Evolutionary conservation across 306 rosid genomes (phyloP), one percentile per base, ranked within the genome.

Genomic region (Datisca glomerata): DNA sequence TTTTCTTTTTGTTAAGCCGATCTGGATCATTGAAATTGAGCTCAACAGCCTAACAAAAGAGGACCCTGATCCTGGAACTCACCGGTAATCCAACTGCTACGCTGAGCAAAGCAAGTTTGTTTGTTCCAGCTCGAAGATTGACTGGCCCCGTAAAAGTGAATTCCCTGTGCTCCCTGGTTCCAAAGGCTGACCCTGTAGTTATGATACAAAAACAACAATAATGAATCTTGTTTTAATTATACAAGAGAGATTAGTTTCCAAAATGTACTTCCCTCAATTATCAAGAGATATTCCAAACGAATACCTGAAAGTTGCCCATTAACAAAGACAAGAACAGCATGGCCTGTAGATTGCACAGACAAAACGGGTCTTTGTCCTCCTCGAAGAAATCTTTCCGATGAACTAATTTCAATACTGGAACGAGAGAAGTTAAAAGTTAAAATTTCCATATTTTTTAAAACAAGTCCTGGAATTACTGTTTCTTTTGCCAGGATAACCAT

Each of bases 1-100:
- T n/a, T n/a, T n/a, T n/a, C n/a, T n/a, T n/a, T n/a, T n/a, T n/a
- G n/a, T n/a, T n/a, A n/a, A n/a, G n/a, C n/a, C n/a, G n/a, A n/a
- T n/a, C n/a, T n/a, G n/a, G n/a, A n/a, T n/a, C 34, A 17, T 24
- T 16, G 3, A 29, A 11, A 17, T 1, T 45, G 23, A 13, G n/a
- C n/a, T n/a, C n/a, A n/a, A n/a, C n/a, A n/a, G n/a, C n/a, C n/a
- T n/a, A n/a, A n/a, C n/a, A 35, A 18, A 25, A 35, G 4, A 24
- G 65, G 44, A 39, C 46, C 24, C 43, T 23, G 62, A 52, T 24
- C 37, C 56, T 47, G 56, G 40, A 36, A 57, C 80, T 62, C 18
- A 89, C 98, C 17, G 93, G 92, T 42, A 89, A 73, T 73, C 98
- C 98, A 46, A 80, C 92, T 43, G 98, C 80, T 25, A 84, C 52